Conservation (phyloP, 169 alveolate species). For the Eimeria sp. region DNA sequence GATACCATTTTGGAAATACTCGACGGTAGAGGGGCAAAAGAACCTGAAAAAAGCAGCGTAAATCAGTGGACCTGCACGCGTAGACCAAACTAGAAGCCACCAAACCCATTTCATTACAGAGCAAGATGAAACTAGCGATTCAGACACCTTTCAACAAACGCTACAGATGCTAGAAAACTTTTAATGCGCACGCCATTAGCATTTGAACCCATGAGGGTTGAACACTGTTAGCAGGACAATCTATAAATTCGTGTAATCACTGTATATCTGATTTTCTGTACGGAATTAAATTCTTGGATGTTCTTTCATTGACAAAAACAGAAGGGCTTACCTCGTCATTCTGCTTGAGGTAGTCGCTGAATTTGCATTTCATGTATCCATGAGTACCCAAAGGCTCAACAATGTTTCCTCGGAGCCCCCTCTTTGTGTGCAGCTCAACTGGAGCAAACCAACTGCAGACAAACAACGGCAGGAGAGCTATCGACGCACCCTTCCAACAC, state of each 20-base stretch:
- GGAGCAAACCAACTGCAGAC: slow-evolving; percentile 96
- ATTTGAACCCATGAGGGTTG: neutral
- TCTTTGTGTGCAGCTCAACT: slow-evolving; percentile 98
- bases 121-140: neutral
- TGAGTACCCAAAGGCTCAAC: slow-evolving; percentile 99
- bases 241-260: neutral
- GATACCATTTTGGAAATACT: slow-evolving; percentile 89
- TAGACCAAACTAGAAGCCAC: neutral
- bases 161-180: neutral
- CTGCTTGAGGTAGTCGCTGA: slow-evolving; percentile 96
- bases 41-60: slow-evolving; percentile 5
- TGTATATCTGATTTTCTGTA: neutral
- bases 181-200: neutral
- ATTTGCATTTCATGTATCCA: slow-evolving; percentile 99
- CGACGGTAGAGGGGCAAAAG: slow-evolving; percentile 80
- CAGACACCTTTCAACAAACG: neutral
- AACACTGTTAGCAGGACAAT: neutral
- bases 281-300: neutral
- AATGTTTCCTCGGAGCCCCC: slow-evolving; percentile 98
- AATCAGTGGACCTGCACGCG: neutral
- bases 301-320: neutral
- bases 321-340: slow-evolving; percentile 94
- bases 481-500: neutral
- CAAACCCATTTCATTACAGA: neutral
- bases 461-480: neutral